Base-by-base conservation (phyloP, 805 yeast species). In the Brettanomyces nanus region DNA sequence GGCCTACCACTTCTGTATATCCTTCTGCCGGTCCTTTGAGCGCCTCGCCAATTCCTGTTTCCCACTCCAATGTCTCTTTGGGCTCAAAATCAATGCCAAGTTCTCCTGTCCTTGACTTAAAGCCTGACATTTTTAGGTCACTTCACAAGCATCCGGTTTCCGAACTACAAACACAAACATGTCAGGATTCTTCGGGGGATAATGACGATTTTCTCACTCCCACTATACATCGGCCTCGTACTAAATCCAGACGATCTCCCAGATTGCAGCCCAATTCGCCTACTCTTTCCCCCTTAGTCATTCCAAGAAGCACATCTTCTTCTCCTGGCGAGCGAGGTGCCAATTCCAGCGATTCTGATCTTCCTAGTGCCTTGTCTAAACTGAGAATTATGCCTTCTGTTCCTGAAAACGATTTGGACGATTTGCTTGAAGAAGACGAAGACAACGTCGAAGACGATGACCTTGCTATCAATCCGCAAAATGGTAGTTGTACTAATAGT, bases 331-430 rank as follows among this genome's bases (percentile, higher is more conserved):
- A 31, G 22, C 6, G 19, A 7, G 3, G 27, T 13, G 19, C 26
- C 13, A 26, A 31, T 6, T 14, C 19, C 17, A n/a, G n/a, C n/a
- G 9, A 18, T 10, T 2, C 13, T n/a, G 34, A 31, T 7, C 34
- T 31, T 9, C 13, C 26, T 7, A 21, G n/a, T 20, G 15, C 37
- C 9, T 17, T 26, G 31, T n/a, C 31, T 10, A 56, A 51, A 33
- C 40, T 58, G 42, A 53, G 48, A 31, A 25, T 58, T 35, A 56
- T 56, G 61, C 55, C 61, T 3, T 46, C 61, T 3, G 53, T 58
- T 9, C 49, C 52, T 18, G 63, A 58, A 35, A 57, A 58, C 38
- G 59, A 56, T 41, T 39, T 57, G 14, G 63, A 58, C 44, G 57
- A 55, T 22, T 56, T 55, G 2, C 36, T 57, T 15, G 61, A 54